These are phyloP conservation scores for Metschnikowia rubicola DNA, from an alignment of 805 yeast species.

Conservation along the genomic window DNA sequence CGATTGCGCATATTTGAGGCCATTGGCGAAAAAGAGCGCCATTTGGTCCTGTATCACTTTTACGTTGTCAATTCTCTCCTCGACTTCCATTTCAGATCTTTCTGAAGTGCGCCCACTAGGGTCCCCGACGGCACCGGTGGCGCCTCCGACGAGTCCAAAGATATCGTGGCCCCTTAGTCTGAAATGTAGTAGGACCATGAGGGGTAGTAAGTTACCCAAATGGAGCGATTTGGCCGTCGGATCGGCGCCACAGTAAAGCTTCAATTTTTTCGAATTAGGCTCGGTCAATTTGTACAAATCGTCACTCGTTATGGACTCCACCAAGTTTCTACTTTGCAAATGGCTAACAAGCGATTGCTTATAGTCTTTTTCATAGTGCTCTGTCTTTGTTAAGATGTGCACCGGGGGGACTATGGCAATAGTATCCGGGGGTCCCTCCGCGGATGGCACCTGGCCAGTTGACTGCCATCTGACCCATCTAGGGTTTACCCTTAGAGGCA, in stretches of 20 bases:
- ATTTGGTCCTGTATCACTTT: slow-evolving; percentile 60
- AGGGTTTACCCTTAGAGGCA: background rate
- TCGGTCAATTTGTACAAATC: slow-evolving; percentile 33
- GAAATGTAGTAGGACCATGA: slow-evolving; percentile 82
- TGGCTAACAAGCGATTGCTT: slow-evolving; percentile 33
- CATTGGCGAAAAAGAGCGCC: slow-evolving; percentile 55
- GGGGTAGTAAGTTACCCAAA: slow-evolving; percentile 84
- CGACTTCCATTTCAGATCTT: slow-evolving; percentile 54
- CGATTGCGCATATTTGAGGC: slow-evolving; percentile 56
- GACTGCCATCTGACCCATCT: slow-evolving; percentile 9
- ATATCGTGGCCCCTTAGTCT: slow-evolving; percentile 79
- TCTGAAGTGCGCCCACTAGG: slow-evolving; percentile 90
- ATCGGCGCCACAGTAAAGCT: slow-evolving; percentile 91
- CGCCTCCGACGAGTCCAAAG: slow-evolving; percentile 87
- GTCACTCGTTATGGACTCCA: slow-evolving; percentile 38
- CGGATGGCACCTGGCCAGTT: slow-evolving; percentile 9
- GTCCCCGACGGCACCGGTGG: slow-evolving; percentile 94
- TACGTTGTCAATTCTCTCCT: slow-evolving; percentile 55
- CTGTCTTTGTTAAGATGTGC: slow-evolving; percentile 22
- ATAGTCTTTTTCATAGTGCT: slow-evolving; percentile 22
- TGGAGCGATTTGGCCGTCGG: slow-evolving; percentile 91
- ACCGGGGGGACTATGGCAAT: slow-evolving; percentile 40
- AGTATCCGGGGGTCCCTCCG: slow-evolving; percentile 26
- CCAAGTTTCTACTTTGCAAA: slow-evolving; percentile 33
- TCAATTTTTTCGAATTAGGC: slow-evolving; percentile 35